Evolutionary conservation across 768 basidiomycete genomes (phyloP).

Genomic region (Tephrocybe sp.): DNA sequence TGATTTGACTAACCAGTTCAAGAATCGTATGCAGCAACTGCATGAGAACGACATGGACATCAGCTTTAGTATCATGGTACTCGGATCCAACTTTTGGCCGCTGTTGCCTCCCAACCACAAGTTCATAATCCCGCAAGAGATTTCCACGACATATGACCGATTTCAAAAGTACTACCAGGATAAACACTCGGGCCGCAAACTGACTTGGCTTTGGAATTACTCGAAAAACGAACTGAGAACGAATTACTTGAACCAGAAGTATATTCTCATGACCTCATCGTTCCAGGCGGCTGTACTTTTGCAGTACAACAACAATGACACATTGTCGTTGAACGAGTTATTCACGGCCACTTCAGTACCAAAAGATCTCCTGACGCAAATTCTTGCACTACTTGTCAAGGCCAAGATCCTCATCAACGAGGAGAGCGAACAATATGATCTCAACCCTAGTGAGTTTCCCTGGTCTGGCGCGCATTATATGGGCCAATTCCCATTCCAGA

Average conservation of each 20-base stretch:
- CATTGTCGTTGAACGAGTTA: conserved; percentile 77
- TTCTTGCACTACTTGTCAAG: conserved; percentile 74
- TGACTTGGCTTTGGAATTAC: conserved; percentile 99
- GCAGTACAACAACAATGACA: conserved; percentile 92
- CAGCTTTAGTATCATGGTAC: conserved; percentile 90
- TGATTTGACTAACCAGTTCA: conserved; percentile 94
- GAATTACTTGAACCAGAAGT: conserved; percentile 91
- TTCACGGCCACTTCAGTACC: conserved; percentile 75
- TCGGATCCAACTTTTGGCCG: conserved; percentile 97
- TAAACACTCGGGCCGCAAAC: conserved; percentile 91
- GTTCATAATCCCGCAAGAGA: conserved; percentile 86
- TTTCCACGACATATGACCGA: conserved; percentile 83
- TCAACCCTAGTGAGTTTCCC: conserved; percentile 65
- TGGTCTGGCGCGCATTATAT: neutral
- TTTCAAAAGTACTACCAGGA: conserved; percentile 93
- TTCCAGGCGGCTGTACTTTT: conserved; percentile 95
- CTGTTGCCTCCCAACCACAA: conserved; percentile 80
- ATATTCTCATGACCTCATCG: conserved; percentile 92
- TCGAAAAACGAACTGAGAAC: conserved; percentile 95
- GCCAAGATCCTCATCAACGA: conserved; percentile 89
- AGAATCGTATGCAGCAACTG: conserved; percentile 86
- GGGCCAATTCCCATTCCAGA: conserved; percentile 35
- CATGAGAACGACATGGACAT: conserved; percentile 80
- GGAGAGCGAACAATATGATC: conserved; percentile 85
- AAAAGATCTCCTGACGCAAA: conserved; percentile 77